A percentile compares a stretch with the other conserved stretches of the same genome.
phyloP scores from a whole-genome alignment of 1,284 basidiomycete species.

The Schizophyllum amplum region DNA sequence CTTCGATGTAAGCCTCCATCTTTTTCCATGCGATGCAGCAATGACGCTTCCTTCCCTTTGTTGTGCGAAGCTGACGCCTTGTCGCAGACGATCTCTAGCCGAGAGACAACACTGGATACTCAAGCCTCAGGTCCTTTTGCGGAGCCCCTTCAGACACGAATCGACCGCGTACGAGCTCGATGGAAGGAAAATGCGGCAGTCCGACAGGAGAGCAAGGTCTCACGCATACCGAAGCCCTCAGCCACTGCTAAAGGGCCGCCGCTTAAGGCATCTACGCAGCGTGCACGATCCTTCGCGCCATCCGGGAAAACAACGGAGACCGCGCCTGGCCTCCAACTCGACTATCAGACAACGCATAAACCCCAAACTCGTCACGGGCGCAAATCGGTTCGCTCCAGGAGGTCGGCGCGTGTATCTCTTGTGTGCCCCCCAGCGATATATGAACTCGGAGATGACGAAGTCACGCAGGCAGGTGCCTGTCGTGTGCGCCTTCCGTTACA shows the following conservation, averaged over 20 bases:
- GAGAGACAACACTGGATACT: not conserved
- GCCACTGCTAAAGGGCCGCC: not conserved
- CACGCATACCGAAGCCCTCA: not conserved
- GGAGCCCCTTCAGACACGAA: not conserved
- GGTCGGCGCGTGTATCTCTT: not conserved
- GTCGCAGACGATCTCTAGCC: not conserved
- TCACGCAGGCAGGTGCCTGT: not conserved
- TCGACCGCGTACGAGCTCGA: not conserved
- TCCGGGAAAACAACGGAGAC: not conserved
- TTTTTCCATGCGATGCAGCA: not conserved
- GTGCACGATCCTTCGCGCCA: too few relatives aligned
- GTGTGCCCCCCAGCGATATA: not conserved
- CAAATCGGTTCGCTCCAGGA: not conserved
- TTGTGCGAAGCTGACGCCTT: not conserved
- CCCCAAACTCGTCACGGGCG: too few relatives aligned
- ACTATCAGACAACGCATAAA: too few relatives aligned
- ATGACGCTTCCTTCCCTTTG: not conserved
- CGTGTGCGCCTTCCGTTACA: not conserved
- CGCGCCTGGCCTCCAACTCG: too few relatives aligned
- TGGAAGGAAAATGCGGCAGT: not conserved
- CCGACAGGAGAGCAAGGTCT: not conserved
- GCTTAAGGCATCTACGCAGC: not conserved
- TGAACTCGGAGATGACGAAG: not conserved
- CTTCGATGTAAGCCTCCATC: not conserved
- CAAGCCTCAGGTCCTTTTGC: not conserved